Percentiles rank a stretch among this genome's conserved stretches.
Conservation (phyloP, 805 yeast species). For the Metschnikowia rubicola region DNA sequence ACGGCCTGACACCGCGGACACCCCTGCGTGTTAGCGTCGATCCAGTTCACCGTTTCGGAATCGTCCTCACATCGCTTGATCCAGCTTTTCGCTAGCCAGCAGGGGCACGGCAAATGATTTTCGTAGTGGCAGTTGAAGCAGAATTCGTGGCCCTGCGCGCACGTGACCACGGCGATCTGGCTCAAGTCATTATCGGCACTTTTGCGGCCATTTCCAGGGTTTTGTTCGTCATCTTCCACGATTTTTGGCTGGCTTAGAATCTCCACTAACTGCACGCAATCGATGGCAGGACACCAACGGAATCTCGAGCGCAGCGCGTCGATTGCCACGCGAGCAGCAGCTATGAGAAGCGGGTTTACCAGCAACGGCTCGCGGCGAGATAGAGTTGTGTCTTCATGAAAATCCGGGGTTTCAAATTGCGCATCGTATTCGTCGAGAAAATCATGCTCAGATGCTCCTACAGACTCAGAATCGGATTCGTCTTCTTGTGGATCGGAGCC, state of each 20-base stretch:
- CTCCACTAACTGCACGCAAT: slow-evolving; percentile 61
- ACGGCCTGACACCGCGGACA: slow-evolving; percentile 80
- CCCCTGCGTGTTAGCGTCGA: slow-evolving; percentile 73
- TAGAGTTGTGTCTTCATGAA: too few species aligned
- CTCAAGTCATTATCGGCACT: slow-evolving; percentile 9
- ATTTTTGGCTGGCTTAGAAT: slow-evolving; percentile 13
- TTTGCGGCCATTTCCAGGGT: background rate
- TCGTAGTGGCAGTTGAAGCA: slow-evolving; percentile 75
- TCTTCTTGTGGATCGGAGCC: too few species aligned
- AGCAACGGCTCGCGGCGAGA: slow-evolving; percentile 6
- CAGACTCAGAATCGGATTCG: too few species aligned
- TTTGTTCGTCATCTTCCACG: slow-evolving; percentile 16
- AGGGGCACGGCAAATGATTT: slow-evolving; percentile 83
- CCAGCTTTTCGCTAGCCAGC: slow-evolving; percentile 69
- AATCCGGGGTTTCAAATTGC: slow-evolving; percentile 6
- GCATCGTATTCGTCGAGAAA: slow-evolving; percentile 8
- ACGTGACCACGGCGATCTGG: slow-evolving; percentile 64
- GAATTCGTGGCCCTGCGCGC: slow-evolving; percentile 64
- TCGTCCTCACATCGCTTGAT: slow-evolving; percentile 77
- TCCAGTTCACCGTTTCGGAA: slow-evolving; percentile 86
- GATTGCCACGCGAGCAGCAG: slow-evolving; percentile 13
- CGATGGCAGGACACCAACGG: slow-evolving; percentile 85
- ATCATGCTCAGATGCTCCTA: background rate
- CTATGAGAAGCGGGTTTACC: slow-evolving; percentile 9
- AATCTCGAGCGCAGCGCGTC: slow-evolving; percentile 35